A percentile compares a stretch with the other conserved stretches of the same genome.
These are phyloP conservation scores for Sistotremastrum suecicum DNA, from an alignment of 768 basidiomycete species.

Conservation along the genomic window DNA sequence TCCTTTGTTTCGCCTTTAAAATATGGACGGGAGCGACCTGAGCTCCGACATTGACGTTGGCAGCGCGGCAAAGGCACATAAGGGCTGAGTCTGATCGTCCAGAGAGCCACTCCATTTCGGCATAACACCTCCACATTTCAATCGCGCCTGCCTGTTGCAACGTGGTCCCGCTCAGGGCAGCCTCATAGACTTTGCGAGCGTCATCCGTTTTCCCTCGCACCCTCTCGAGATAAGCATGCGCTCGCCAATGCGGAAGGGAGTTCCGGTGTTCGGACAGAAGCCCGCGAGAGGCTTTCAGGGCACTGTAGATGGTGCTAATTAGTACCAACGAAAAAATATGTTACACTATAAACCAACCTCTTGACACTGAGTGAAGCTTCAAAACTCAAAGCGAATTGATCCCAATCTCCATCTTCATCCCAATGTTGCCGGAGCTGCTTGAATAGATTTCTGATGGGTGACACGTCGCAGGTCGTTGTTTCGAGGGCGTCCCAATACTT, in stretches of 20 bases:
- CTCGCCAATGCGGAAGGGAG: constrained; percentile 54
- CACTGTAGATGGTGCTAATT: constrained; percentile 25
- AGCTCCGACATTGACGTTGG: constrained; percentile 27
- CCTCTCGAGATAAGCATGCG: constrained; percentile 62
- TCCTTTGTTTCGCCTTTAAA: constrained; percentile 46
- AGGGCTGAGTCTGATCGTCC: constrained; percentile 35
- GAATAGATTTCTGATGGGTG: constrained; percentile 45
- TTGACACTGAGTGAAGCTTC: constrained; percentile 48
- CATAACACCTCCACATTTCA: constrained; percentile 71
- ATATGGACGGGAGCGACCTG: constrained; percentile 27
- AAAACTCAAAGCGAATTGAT: constrained; percentile 48
- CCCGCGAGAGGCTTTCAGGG: constrained; percentile 51
- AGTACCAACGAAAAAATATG: constrained; percentile 3
- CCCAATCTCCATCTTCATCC: constrained; percentile 45
- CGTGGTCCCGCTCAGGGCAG: constrained; percentile 38
- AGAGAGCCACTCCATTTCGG: constrained; percentile 68
- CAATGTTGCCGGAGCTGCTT: constrained; percentile 33
- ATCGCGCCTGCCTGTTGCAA: constrained; percentile 23
- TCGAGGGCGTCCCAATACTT: constrained; percentile 27
- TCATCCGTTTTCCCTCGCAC: constrained; percentile 49
- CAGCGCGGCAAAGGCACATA: constrained; percentile 39
- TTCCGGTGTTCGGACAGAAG: constrained; percentile 42
- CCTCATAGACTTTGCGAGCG: constrained; percentile 67
- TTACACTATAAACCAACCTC: constrained; percentile 23
- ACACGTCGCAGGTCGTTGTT: constrained; percentile 34